Evolutionary conservation across 176 grass and related monocot genomes (phyloP), one percentile per base, ranked within the genome.

Genomic region (Oryza nivara): DNA sequence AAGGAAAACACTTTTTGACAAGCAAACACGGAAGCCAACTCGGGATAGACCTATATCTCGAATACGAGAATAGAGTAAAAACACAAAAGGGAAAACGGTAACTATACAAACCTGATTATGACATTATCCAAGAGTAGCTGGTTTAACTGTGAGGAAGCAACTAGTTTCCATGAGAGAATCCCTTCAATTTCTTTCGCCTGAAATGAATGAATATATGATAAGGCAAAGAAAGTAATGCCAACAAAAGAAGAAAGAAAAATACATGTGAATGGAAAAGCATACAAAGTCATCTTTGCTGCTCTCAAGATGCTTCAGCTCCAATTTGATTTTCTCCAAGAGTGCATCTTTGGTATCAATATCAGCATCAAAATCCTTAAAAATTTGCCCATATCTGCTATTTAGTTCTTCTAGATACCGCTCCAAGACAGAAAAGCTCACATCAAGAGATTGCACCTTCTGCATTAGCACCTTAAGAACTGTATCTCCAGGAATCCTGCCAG

Each of bases 391-490:
- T 85, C 97, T 90, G 72, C 75, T 94, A 88, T 96, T 99, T 81
- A 99, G 52, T 80, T 99, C 97, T 79, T 94, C 97, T 28, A 99
- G 86, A 81, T 96, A 99, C 68, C 81, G 80, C 80, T 99, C 93
- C 86, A 99, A 84, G 78, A 99, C 89, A 84, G 97, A 94, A 77
- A 99, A 99, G 63, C 89, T 99, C 70, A 92, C 73, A 94, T 99
- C 97, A 91, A 99, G 93, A 68, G 91, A 90, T 26, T 99, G 97
- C 67, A 99, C 92, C 75, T 99, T 99, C 78, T 94, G 90, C 93
- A 99, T 92, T 84, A 99, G 75, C 51, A 99, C 82, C 86, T 99
- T 99, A 77, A 99, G 88, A 78, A 94, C 92, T 43, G 93, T 88
- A 77, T 99, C 97, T 74, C 97, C 97, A 73, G 93, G 86, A 80